These are phyloP conservation scores for Chlamydomonas reinhardtii DNA, from an alignment of 163 green algal genomes.

Conservation along the genomic window DNA sequence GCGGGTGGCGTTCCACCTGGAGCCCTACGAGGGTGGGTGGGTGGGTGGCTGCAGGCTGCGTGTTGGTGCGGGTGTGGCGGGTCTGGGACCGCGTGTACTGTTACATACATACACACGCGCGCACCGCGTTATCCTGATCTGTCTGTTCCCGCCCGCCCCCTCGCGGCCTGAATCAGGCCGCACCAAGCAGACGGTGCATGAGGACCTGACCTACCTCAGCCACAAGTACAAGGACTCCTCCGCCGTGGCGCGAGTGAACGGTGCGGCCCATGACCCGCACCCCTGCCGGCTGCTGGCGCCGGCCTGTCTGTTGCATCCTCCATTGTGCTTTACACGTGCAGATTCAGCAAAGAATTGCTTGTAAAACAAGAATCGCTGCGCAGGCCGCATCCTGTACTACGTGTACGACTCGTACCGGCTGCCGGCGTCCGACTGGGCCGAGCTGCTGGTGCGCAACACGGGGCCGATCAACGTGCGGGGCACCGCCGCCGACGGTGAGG, in stretches of 20 bases:
- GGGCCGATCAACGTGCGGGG: constrained; percentile 56
- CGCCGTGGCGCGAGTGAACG: constrained; percentile 53
- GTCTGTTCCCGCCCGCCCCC: background rate
- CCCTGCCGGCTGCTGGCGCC: no score
- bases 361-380: no score
- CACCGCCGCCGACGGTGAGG: constrained; percentile 52
- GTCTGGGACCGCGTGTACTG: no score
- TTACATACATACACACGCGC: no score
- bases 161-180: constrained; percentile 45
- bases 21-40: constrained; percentile 65
- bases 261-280: no score
- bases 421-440: constrained; percentile 55
- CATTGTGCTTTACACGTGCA: no score
- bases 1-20: constrained; percentile 66
- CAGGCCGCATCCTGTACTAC: constrained; percentile 24
- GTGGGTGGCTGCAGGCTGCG: no score
- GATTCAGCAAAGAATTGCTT: no score
- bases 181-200: constrained; percentile 51
- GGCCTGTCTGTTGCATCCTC: no score
- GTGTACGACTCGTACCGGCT: constrained; percentile 59
- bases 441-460: constrained; percentile 33
- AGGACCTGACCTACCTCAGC: constrained; percentile 61
- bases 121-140: no score
- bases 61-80: no score
- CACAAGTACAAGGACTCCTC: constrained; percentile 22